Base-by-base conservation (phyloP, 768 basidiomycete species). In the Tylopilus subfusipes region DNA sequence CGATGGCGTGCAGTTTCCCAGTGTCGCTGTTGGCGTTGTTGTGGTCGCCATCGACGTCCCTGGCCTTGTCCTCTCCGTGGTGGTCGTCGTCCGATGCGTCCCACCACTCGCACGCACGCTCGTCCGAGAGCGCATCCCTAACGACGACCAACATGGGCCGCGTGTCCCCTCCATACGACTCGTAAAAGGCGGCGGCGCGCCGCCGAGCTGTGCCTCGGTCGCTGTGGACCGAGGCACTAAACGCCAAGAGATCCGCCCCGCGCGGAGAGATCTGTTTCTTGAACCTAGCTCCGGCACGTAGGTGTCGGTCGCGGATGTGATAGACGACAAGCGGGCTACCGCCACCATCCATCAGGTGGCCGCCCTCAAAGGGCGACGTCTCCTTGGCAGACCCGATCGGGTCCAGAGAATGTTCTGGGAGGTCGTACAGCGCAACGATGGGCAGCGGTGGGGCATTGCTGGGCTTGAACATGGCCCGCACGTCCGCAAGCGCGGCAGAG, bases 141-240 rank as follows among this genome's bases (percentile, higher is more conserved):
- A 65, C 65, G 42, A 68, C 50, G 43, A 68, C 57, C 46, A 69
- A 13, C 38, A 68, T 11, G 4, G 67, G 67, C 6, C 68, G 65
- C 24, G 52, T 67, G 14, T 68, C 60, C 40, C 67, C 67, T 5
- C 65, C 63, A 13, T 63, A 68, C 8, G 67, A 63, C 11, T 27
- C 29, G 18, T 56, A 63, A 27, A 68, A 68, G 16, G 53, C 38
- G 2, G 49, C 53, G 0, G 61, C 62, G 19, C 53, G 48, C 52
- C 16, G 56, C 10, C 63, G 68, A 14, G 50, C 45, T 5, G 22
- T 52, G 10, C 22, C 16, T 0, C 49, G 27, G 29, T 59, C 50
- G 25, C 27, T 30, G 19, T 49, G 48, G 18, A 55, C 10, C 10
- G 63, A 65, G 2, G 56, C 40, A 14, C 68, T 67, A 27, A 65